These are phyloP conservation scores for Leishmania guyanensis DNA, from an alignment of 208 protist species.

Conservation along the genomic window DNA sequence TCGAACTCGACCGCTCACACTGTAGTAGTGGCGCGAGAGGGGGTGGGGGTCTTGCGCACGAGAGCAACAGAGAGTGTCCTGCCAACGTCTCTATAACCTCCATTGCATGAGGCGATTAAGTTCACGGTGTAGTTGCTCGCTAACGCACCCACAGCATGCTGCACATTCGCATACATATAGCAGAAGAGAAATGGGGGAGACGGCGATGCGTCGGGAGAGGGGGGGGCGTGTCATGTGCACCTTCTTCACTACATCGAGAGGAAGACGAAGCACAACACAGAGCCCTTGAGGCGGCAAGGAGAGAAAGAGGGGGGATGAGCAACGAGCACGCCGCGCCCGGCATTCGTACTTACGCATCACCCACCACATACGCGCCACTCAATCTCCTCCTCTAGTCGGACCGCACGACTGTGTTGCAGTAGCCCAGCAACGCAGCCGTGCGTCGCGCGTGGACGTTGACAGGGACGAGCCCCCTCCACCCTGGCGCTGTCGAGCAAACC, in stretches of 20 bases:
- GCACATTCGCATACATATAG: too few species aligned
- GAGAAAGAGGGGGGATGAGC: not conserved
- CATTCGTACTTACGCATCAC: not conserved
- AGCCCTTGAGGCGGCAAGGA: not conserved
- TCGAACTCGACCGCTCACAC: not conserved
- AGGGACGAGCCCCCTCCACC: slow-evolving; percentile 20
- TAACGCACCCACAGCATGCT: too few species aligned
- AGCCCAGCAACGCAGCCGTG: slow-evolving; percentile 36
- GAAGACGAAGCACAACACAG: not conserved
- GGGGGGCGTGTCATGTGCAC: not conserved
- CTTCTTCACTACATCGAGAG: not conserved
- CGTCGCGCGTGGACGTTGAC: slow-evolving; percentile 44
- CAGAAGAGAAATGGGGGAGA: too few species aligned
- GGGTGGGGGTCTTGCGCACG: not conserved
- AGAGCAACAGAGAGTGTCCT: too few species aligned
- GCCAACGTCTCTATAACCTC: too few species aligned
- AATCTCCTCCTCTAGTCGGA: slow-evolving; percentile 11
- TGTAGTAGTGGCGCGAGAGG: not conserved
- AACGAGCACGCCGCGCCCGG: not conserved
- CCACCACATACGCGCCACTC: not conserved
- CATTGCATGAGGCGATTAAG: too few species aligned
- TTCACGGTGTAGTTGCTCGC: too few species aligned
- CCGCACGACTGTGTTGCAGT: slow-evolving; percentile 43
- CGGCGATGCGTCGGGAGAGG: too few species aligned
- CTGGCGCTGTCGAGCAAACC: slow-evolving; percentile 31